Percentiles rank a stretch among this genome's conserved stretches.
phyloP scores from a whole-genome alignment of 257 asterid genomes.

The Salvia splendens region DNA sequence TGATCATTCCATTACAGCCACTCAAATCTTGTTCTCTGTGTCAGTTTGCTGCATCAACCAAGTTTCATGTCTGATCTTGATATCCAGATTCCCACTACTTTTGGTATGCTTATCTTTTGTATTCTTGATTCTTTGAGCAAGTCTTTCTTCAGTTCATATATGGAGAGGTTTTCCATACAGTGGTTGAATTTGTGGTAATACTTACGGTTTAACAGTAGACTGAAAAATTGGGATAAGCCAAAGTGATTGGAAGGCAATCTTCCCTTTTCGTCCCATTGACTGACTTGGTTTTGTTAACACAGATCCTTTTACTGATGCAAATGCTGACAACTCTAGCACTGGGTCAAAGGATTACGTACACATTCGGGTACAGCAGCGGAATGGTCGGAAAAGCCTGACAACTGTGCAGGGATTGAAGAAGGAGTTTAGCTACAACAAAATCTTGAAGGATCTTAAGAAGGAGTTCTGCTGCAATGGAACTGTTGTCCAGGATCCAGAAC shows the following conservation, averaged over 20 bases:
- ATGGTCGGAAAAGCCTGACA: constrained; percentile 77
- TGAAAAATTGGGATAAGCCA: neutral
- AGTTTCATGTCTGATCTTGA: constrained; percentile 72
- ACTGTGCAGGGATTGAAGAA: constrained; percentile 77
- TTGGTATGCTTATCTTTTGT: constrained; percentile 41
- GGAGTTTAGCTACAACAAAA: constrained; percentile 68
- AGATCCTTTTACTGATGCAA: constrained; percentile 78
- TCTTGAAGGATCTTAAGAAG: constrained; percentile 72
- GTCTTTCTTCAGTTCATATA: neutral
- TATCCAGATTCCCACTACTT: constrained; percentile 55
- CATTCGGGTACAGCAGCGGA: constrained; percentile 63
- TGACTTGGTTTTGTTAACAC: neutral
- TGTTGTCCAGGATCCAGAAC: constrained; percentile 72
- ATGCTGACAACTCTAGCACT: constrained; percentile 65
- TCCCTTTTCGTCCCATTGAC: neutral
- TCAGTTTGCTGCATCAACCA: constrained; percentile 35
- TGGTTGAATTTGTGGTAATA: constrained; percentile 10
- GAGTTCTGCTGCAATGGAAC: constrained; percentile 78
- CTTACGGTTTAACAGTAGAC: neutral
- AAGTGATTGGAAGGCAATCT: neutral
- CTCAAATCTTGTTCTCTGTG: constrained; percentile 28
- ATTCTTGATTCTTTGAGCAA: neutral
- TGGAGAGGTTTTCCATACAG: neutral
- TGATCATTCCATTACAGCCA: constrained; percentile 36
- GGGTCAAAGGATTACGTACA: constrained; percentile 71